Base-by-base conservation (phyloP, 257 asterid species). In the Salvia rosmarinus region DNA sequence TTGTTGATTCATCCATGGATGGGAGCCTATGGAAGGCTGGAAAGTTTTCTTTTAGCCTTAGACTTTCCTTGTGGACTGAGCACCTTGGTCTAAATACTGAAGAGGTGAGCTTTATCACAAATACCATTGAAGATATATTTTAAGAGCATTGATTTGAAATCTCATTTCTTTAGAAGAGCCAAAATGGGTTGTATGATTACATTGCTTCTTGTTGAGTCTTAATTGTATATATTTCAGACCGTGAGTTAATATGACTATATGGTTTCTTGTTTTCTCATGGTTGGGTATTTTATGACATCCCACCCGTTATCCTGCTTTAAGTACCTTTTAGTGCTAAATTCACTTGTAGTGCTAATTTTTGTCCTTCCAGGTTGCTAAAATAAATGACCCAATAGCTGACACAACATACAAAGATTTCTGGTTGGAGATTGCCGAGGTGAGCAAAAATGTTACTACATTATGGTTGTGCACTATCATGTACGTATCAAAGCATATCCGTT, bases 1-100 rank as follows among this genome's bases (percentile, higher is more conserved):
- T 90, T 69, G 84, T 85, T 10, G 97, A 86, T 63, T 89, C 98
- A 42, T 79, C 75, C 37, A 89, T 94, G 98, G 82, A 85, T 61
- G 92, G 94, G 52, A 76, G 82, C 70, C 81, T 87, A 34, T 91
- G 98, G 98, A 88, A 82, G 78, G 97, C 98, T 47, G 98, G 98
- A 72, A 86, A 85, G 71, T 94, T 89, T 71, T 56, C 97, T 75
- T 81, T 67, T 67, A 85, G 80, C 51, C 97, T 94, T 65, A 79
- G 98, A 79, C 79, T 87, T 63, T 87, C 91, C 42, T 76, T 94
- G 82, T 94, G 98, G 98, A 85, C 92, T 2, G 98, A 94, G 84
- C 98, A 94, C 77, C 95, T 94, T 40, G 97, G 97, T 74, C 78
- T 94, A 37, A 23, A 23, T 32, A 16, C 85, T 51, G 74, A 81